Conservation (phyloP, 164 flowering plant species). For the Tinospora cordifolia region DNA sequence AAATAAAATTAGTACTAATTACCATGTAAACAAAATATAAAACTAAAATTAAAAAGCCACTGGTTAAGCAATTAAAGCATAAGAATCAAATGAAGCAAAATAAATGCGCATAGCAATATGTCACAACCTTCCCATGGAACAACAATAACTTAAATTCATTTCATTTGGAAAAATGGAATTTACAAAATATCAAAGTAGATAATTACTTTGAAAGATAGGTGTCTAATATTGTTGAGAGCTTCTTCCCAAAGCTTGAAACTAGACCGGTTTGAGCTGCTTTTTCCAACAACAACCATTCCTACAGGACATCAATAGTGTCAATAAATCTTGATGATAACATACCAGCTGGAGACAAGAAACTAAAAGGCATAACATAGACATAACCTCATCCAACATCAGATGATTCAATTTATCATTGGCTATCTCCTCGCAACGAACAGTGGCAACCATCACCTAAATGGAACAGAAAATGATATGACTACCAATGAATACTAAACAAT, state of each 20-base stretch:
- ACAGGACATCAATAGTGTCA: slow-evolving; percentile 2
- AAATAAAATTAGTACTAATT: too few species aligned
- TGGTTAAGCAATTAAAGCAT: too few species aligned
- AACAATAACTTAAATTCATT: too few species aligned
- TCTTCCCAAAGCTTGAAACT: slow-evolving; percentile 24
- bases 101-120: too few species aligned
- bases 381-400: slow-evolving; percentile 48
- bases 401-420: slow-evolving; percentile 42
- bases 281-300: slow-evolving; percentile 49
- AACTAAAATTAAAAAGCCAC: too few species aligned
- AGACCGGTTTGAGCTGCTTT: slow-evolving; percentile 47
- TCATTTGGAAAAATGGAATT: too few species aligned
- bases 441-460: slow-evolving; percentile 70
- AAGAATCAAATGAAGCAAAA: too few species aligned
- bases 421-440: slow-evolving; percentile 72
- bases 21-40: too few species aligned
- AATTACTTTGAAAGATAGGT: slow-evolving; percentile 51
- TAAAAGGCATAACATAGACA: too few species aligned
- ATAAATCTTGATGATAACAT: not conserved
- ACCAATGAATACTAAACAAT: not conserved
- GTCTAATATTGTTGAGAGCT: slow-evolving; percentile 47
- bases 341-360: not conserved
- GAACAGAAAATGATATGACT: not conserved
- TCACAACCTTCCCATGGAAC: too few species aligned
- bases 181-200: not conserved